phyloP scores from a whole-genome alignment of 1,284 basidiomycete genomes.

The Puccinia horiana region DNA sequence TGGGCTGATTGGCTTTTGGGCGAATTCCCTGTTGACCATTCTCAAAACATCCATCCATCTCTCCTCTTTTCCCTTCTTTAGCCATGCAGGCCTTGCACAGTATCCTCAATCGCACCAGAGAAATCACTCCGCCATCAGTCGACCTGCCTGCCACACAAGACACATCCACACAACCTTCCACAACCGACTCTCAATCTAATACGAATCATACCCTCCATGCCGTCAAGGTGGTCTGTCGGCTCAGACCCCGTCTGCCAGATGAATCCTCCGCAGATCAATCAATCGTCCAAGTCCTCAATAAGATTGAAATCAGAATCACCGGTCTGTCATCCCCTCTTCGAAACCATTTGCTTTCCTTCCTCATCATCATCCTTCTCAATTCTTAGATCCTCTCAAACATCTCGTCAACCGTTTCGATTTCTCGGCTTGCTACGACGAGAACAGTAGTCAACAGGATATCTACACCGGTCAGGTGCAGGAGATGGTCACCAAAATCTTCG shows the following conservation, averaged over 20 bases:
- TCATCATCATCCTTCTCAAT: background rate
- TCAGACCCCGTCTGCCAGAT: slow-evolving; percentile 18
- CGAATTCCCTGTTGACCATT: no score
- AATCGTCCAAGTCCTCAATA: slow-evolving; percentile 34
- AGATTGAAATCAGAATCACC: slow-evolving; percentile 22
- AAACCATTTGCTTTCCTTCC: background rate
- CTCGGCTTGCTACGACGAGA: slow-evolving; percentile 40
- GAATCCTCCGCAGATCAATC: slow-evolving; percentile 19
- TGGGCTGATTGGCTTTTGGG: no score
- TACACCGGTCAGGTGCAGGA: slow-evolving; percentile 23
- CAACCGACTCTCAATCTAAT: no score
- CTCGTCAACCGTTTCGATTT: slow-evolving; percentile 45
- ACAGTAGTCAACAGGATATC: slow-evolving; percentile 34
- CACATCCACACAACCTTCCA: no score
- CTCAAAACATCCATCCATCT: no score
- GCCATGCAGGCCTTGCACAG: no score
- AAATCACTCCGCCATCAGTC: no score
- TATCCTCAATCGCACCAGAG: no score
- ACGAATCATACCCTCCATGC: slow-evolving; percentile 9
- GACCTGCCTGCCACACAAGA: no score
- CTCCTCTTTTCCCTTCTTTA: no score
- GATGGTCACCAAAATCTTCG: slow-evolving; percentile 29
- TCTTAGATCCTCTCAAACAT: slow-evolving; percentile 31
- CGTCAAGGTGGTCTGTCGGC: slow-evolving; percentile 44
- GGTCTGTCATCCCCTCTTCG: slow-evolving; percentile 5